Base-by-base conservation (phyloP, 345 rosid genomes). In the Eutrema japonicum region DNA sequence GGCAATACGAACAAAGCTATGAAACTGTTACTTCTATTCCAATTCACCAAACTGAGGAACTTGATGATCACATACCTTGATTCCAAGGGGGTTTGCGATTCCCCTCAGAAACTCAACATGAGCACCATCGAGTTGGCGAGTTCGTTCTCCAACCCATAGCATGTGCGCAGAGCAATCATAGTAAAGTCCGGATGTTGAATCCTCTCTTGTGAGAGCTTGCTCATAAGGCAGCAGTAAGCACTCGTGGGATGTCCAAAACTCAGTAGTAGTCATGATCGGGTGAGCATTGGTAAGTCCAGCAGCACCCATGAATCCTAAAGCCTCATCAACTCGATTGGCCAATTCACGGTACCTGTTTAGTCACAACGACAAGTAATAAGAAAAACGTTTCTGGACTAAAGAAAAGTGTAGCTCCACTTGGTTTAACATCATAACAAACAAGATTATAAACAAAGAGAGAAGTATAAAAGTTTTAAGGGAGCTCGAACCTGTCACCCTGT, bases 101-200 rank as follows among this genome's bases (percentile, higher is more conserved):
- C 91, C 91, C 27, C 91, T 80, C 32, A 87, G 74, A 36, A 85
- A 87, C 71, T 85, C 91, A 63, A 87, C 82, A 87, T 85, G 91
- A 37, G 87, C 89, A 74, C 89, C 91, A 72, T 83, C 91, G 29
- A 87, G 77, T 60, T 87, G 91, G 27, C 89, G 83, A 79, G 91
- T 87, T 73, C 91, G 74, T 77, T 87, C 91, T 57, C 91, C 91
- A 29, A 87, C 89, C 89, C 91, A 87, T 41, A 87, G 78, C 87
- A 87, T 75, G 76, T 87, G 89, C 3, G 89, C 91, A 66, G 91
- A 85, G 66, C 91, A 87, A 58, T 87, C 91, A 78, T 87, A 85
- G 73, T 80, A 85, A 35, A 87, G 87, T 42, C 91, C 89, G 4
- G 89, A 74, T 0, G 91, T 87, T 27, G 91, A 85, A 78, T 87